Conservation (phyloP, 169 alveolate species). For the Eimeria tenella region DNA sequence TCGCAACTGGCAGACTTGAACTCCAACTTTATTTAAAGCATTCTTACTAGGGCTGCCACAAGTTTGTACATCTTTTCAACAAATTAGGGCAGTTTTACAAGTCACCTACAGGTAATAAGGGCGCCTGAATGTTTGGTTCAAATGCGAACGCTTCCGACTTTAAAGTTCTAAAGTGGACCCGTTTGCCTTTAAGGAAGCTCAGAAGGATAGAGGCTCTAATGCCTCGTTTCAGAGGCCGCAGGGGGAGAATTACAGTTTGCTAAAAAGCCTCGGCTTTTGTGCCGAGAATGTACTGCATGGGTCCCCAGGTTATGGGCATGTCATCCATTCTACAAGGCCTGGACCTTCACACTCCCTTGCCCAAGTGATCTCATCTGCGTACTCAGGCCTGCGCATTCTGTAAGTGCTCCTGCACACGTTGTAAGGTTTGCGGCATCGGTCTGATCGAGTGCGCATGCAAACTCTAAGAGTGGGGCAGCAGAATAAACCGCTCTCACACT, state of each 20-base stretch:
- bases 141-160: too few species aligned
- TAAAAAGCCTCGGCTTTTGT: neutral
- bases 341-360: slow-evolving; percentile 73
- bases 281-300: neutral
- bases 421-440: slow-evolving; percentile 67
- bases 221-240: too few species aligned
- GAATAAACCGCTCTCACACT: slow-evolving; percentile 42
- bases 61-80: too few species aligned
- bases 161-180: too few species aligned
- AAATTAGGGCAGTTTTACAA: too few species aligned
- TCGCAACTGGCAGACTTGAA: too few species aligned
- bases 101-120: too few species aligned
- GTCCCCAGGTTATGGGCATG: neutral
- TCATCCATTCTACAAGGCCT: slow-evolving; percentile 39
- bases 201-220: too few species aligned
- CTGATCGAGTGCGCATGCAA: slow-evolving; percentile 60
- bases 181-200: too few species aligned
- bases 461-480: slow-evolving; percentile 73
- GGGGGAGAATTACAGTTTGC: neutral
- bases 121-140: too few species aligned
- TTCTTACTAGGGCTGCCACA: too few species aligned
- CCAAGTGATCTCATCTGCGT: slow-evolving; percentile 66
- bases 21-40: too few species aligned
- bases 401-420: slow-evolving; percentile 61
- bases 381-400: slow-evolving; percentile 74